Evolutionary conservation across 805 yeast species (phyloP).

Genomic region (Schwanniomyces polymorphus): DNA sequence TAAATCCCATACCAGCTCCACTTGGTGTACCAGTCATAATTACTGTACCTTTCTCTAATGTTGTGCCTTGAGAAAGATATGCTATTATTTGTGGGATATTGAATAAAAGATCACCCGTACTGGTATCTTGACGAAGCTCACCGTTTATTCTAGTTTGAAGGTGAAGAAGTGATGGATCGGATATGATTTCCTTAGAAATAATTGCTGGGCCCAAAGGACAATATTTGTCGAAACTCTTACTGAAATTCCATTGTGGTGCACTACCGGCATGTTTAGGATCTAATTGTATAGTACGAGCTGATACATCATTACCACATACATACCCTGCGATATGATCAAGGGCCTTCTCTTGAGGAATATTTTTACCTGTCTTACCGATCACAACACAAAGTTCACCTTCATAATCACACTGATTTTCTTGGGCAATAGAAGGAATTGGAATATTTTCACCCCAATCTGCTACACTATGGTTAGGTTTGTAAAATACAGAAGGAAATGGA

Average conservation of each 20-base stretch:
- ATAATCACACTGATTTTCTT: slow-evolving; percentile 44
- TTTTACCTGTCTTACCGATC: slow-evolving; percentile 49
- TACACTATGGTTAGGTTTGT: slow-evolving; percentile 49
- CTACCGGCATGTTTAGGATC: slow-evolving; percentile 17
- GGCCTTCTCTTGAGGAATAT: slow-evolving; percentile 46
- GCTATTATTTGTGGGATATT: slow-evolving; percentile 42
- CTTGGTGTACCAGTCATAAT: slow-evolving; percentile 57
- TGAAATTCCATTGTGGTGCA: slow-evolving; percentile 50
- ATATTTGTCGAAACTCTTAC: slow-evolving; percentile 56
- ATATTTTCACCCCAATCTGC: slow-evolving; percentile 44
- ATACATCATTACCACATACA: slow-evolving; percentile 55
- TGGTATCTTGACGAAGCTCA: slow-evolving; percentile 43
- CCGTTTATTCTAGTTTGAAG: slow-evolving; percentile 48
- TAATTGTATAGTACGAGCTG: slow-evolving; percentile 54
- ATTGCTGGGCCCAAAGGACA: slow-evolving; percentile 60
- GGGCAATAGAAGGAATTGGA: slow-evolving; percentile 42
- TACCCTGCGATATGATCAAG: slow-evolving; percentile 50
- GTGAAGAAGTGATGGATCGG: slow-evolving; percentile 25
- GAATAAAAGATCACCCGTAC: slow-evolving; percentile 51
- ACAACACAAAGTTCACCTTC: slow-evolving; percentile 56
- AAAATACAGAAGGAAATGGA: slow-evolving; percentile 50
- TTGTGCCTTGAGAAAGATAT: slow-evolving; percentile 51
- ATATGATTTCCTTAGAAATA: slow-evolving; percentile 37
- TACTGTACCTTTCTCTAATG: slow-evolving; percentile 53
- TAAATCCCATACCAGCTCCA: slow-evolving; percentile 24